Conservation (phyloP, 768 basidiomycete genomes). For the Pisolithus orientalis region DNA sequence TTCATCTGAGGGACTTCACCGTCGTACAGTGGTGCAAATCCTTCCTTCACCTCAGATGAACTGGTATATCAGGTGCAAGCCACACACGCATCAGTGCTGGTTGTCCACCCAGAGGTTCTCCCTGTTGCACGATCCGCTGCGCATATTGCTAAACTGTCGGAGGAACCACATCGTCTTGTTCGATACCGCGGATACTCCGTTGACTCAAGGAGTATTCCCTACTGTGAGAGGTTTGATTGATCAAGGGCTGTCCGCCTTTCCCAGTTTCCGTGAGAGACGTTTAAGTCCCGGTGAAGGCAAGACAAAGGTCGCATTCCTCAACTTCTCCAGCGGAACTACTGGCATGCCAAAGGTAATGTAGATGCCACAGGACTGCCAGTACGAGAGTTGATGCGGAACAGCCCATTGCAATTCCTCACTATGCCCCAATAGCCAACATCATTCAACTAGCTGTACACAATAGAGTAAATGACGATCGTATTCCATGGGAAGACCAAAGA, state of each 20-base stretch:
- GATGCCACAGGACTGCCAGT: neutral
- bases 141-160: slow-evolving; percentile 32
- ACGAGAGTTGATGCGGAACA: slow-evolving; percentile 9
- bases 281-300: slow-evolving; percentile 55
- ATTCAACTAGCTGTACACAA: slow-evolving; percentile 53
- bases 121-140: slow-evolving; percentile 41
- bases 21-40: slow-evolving; percentile 52
- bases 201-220: slow-evolving; percentile 8
- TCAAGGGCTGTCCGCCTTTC: slow-evolving; percentile 36
- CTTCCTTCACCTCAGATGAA: slow-evolving; percentile 51
- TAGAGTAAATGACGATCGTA: slow-evolving; percentile 40
- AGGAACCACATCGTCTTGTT: slow-evolving; percentile 40
- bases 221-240: slow-evolving; percentile 44
- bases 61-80: slow-evolving; percentile 49
- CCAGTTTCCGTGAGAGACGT: slow-evolving; percentile 42
- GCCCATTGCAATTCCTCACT: slow-evolving; percentile 60
- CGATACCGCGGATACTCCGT: slow-evolving; percentile 19
- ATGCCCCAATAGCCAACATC: slow-evolving; percentile 54
- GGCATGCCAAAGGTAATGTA: slow-evolving; percentile 60
- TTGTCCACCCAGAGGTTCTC: slow-evolving; percentile 42
- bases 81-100: slow-evolving; percentile 41
- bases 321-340: slow-evolving; percentile 73
- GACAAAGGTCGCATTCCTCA: slow-evolving; percentile 64
- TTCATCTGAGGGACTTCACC: neutral
- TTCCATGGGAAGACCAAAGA: slow-evolving; percentile 40